Base-by-base conservation (phyloP, 202 grass and related monocot genomes). In the Thinopyrum obtusiflorum region DNA sequence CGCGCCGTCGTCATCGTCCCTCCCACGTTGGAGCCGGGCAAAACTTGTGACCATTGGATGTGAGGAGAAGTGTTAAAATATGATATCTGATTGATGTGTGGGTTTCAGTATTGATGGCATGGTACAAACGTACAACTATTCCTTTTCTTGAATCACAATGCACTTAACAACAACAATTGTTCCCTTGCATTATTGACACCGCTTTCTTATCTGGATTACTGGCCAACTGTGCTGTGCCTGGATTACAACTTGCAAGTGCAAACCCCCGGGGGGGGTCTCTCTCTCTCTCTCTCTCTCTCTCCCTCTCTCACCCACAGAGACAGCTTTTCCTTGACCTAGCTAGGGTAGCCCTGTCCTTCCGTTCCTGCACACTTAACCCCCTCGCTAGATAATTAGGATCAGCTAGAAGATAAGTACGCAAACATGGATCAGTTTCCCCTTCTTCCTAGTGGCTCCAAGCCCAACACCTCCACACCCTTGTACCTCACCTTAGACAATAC, bases 401-500 rank as follows among this genome's bases (percentile, higher is more conserved):
- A 77, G 29, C 61, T 57, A n/a, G 60, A 31, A 85, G 83, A 68
- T 85, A 77, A 84, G 28, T 83, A 82, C 28, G 28, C 39, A 71
- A 29, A 39, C 77, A 90, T 90, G 89, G 85, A 90, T 77, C 77
- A 81, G 81, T 55, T 71, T 27, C 85, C 81, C 69, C 81, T 81
- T 85, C 77, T 65, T 71, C 51, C 53, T 8, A 35, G 81, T 59
- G 72, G 78, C 82, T 85, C 89, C 29, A 87, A 91, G 42, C 10
- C 85, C 57, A 65, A 24, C 49, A 62, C 80, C 37, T 64, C 76
- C 49, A 28, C 89, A 6, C 77, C 81, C 25, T 87, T 85, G 28
- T 85, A 76, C 71, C 81, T 87, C 39, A 23, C 76, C 53, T 77
- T 84, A 42, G 85, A 90, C 73, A 75, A 87, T 70, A 70, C 40